These are phyloP conservation scores for Caryopteris hybrid DNA, from an alignment of 305 asterid genomes.

Conservation along the genomic window DNA sequence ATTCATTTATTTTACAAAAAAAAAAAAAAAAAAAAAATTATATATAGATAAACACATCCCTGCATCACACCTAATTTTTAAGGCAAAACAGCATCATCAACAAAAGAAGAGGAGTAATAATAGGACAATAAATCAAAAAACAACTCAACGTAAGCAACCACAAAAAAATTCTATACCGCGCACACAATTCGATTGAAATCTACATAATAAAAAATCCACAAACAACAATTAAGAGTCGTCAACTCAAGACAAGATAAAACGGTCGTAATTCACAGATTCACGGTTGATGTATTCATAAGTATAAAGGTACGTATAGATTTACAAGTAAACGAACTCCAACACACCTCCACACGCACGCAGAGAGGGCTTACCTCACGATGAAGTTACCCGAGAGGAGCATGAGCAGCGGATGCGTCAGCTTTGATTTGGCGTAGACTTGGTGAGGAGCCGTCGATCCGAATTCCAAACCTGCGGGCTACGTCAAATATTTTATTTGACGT, in stretches of 20 bases:
- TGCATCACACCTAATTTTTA: neutral
- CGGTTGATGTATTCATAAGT: neutral
- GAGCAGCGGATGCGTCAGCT: constrained; percentile 15
- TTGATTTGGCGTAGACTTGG: constrained; percentile 9
- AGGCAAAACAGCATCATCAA: neutral
- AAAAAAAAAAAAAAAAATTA: neutral
- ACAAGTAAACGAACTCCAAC: neutral
- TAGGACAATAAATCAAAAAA: neutral
- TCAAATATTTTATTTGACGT: neutral
- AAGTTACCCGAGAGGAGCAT: constrained; percentile 7
- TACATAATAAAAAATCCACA: constrained; percentile 1
- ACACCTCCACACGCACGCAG: constrained; percentile 13
- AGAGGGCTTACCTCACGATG: constrained; percentile 17
- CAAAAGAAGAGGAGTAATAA: neutral
- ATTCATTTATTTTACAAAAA: neutral
- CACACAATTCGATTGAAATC: neutral
- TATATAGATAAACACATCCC: too few species aligned
- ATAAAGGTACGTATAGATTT: neutral
- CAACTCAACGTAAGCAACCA: neutral
- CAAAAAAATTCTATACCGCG: neutral
- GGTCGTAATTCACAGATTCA: neutral
- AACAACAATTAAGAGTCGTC: neutral
- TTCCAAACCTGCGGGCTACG: neutral
- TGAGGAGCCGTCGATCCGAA: constrained; percentile 12
- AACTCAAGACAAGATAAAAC: neutral